Conservation (phyloP, 2,329 filamentous ascomycete species). For the Neofusicoccum cordaticola region DNA sequence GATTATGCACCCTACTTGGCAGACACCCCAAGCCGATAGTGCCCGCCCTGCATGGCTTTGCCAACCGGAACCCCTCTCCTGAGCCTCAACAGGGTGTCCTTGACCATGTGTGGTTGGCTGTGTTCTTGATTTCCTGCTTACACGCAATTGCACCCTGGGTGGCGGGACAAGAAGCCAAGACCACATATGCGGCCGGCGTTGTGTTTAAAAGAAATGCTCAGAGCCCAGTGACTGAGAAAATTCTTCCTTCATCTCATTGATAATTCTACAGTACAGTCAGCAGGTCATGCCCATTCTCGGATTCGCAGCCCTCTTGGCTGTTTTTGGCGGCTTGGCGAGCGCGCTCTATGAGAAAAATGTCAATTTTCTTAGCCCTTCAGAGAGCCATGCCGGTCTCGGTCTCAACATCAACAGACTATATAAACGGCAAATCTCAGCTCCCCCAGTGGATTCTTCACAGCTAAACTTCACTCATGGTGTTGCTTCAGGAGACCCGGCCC, state of each 20-base stretch:
- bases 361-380: constrained; percentile 63
- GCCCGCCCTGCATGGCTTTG: not conserved
- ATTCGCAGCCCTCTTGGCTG: not conserved
- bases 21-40: not conserved
- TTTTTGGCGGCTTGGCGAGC: not conserved
- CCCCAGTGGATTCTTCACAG: constrained; percentile 41
- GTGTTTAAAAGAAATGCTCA: not conserved
- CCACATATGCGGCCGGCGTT: not conserved
- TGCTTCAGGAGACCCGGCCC: constrained; percentile 38
- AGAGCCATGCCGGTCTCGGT: constrained; percentile 59
- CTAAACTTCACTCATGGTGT: constrained; percentile 63
- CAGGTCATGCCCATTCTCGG: not conserved
- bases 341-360: constrained; percentile 44
- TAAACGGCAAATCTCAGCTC: constrained; percentile 49
- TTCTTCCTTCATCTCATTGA: too few species aligned
- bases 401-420: constrained; percentile 58
- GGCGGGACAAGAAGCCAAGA: not conserved
- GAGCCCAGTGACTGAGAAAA: not conserved
- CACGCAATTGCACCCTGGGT: not conserved
- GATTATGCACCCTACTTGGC: not conserved
- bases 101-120: not conserved
- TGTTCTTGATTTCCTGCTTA: not conserved
- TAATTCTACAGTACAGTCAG: too few species aligned
- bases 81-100: not conserved
- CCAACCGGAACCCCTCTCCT: not conserved